These are phyloP conservation scores for Nakataea oryzae DNA, from an alignment of 2,329 filamentous ascomycete genomes.

Conservation along the genomic window DNA sequence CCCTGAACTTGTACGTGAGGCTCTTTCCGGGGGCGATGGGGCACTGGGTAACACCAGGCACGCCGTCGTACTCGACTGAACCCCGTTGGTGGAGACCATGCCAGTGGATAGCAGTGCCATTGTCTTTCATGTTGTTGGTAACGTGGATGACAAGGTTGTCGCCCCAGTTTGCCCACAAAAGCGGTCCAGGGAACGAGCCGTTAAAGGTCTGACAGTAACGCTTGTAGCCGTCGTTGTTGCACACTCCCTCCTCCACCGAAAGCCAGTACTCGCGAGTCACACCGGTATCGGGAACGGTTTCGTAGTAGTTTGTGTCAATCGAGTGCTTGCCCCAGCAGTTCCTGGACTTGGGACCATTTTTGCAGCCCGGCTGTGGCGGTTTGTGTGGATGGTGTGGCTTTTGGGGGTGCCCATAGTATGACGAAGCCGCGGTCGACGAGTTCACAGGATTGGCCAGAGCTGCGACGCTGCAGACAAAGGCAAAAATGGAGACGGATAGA, in stretches of 20 bases:
- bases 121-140: conserved; percentile 35
- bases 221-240: conserved; percentile 33
- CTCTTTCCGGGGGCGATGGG: conserved; percentile 37
- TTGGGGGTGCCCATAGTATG: background rate
- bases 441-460: background rate
- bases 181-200: conserved; percentile 61
- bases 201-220: conserved; percentile 49
- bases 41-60: conserved; percentile 33
- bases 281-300: conserved; percentile 31
- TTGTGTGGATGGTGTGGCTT: background rate
- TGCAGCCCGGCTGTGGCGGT: conserved; percentile 3
- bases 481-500: background rate
- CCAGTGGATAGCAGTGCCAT: conserved; percentile 23
- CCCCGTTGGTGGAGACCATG: conserved; percentile 21
- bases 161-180: conserved; percentile 63
- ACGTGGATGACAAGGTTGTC: conserved; percentile 60
- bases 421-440: background rate
- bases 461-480: background rate
- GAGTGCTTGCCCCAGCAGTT: conserved; percentile 36
- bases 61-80: conserved; percentile 20
- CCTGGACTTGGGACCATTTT: conserved; percentile 16
- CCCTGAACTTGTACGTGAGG: conserved; percentile 22
- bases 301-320: conserved; percentile 34
- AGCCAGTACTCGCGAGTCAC: conserved; percentile 39
- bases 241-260: conserved; percentile 22